Conservation (phyloP, 2,329 filamentous ascomycete species). For the Aspergillus versicolor region DNA sequence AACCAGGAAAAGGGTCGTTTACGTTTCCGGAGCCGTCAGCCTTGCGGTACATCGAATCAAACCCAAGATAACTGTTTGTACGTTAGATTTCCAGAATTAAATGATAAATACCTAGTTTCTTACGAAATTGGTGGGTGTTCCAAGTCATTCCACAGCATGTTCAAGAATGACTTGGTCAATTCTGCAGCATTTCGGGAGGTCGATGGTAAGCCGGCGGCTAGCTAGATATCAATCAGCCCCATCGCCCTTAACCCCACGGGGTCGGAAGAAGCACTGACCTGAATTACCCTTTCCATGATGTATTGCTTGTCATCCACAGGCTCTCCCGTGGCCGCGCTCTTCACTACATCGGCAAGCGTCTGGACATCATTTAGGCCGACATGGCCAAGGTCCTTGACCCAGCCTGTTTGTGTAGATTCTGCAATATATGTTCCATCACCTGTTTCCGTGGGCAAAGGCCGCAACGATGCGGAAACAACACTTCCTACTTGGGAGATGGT, state of each 20-base stretch:
- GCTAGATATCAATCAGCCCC: slow-evolving; percentile 21
- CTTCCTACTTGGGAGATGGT: slow-evolving; percentile 39
- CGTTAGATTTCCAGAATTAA: slow-evolving; percentile 3
- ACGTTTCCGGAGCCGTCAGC: slow-evolving; percentile 45
- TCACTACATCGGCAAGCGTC: slow-evolving; percentile 41
- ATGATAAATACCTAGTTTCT: slow-evolving; percentile 31
- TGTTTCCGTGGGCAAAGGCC: slow-evolving; percentile 43
- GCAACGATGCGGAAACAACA: slow-evolving; percentile 41
- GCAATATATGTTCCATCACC: slow-evolving; percentile 43
- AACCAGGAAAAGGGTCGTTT: slow-evolving; percentile 22
- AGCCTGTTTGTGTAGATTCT: slow-evolving; percentile 31
- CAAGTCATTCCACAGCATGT: slow-evolving; percentile 55
- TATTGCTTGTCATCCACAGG: slow-evolving; percentile 62
- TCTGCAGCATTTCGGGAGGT: slow-evolving; percentile 33
- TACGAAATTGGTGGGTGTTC: slow-evolving; percentile 54
- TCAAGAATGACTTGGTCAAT: slow-evolving; percentile 53
- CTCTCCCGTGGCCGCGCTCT: slow-evolving; percentile 48
- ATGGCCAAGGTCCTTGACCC: slow-evolving; percentile 48
- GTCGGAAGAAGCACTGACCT: slow-evolving; percentile 28
- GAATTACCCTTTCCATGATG: slow-evolving; percentile 59
- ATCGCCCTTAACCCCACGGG: background rate
- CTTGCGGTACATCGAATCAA: slow-evolving; percentile 33
- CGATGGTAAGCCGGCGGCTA: slow-evolving; percentile 38
- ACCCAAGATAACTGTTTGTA: slow-evolving; percentile 36
- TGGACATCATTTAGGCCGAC: slow-evolving; percentile 48